Base-by-base conservation (phyloP, 2,329 filamentous ascomycete genomes). In the Pyrenochaeta sp. region DNA sequence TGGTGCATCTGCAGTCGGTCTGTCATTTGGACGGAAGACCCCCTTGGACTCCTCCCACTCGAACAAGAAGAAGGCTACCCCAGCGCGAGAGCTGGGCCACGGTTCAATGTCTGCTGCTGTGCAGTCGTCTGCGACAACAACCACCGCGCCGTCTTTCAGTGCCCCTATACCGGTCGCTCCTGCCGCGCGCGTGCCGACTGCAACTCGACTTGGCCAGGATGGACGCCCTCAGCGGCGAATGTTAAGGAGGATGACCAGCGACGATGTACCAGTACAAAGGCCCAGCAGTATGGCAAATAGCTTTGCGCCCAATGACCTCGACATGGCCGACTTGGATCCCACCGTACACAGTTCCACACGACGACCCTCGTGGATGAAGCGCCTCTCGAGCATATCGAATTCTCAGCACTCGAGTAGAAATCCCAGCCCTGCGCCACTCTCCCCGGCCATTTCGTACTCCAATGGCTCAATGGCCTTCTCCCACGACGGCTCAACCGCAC, bases 341-440 rank as follows among this genome's bases (percentile, higher is more conserved):
- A 41, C 56, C 31, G 50, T 58, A 32, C 56, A 63, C 45, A 46
- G 64, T 36, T 75, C 80, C 42, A 60, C 68, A 39, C 60, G 70
- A 30, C 78, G 81, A 20, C 75, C 80, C 49, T 91, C 89, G 23
- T 93, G 90, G 90, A 86, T 92, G 60, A 85, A 86, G 63, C 85
- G 89, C 44, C 77, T 92, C 33, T 91, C 90, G 20, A 79, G 85
- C 39, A 84, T 88, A 20, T 88, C 88, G 17, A 89, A 87, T 21
- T 80, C 79, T 41, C 86, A 88, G 61, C 83, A 85, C 73, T 87
- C 84, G 58, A 90, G 87, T 66, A 75, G 81, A 23, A 81, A 86
- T 56, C 89, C 88, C 30, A 90, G 86, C 66, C 78, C 87, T 51
- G 85, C 84, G 7, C 86, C 85, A 18, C 85, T 89, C 49, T 88